A percentile compares a stretch with the other conserved stretches of the same genome.
Evolutionary conservation across 2,329 filamentous ascomycete genomes (phyloP).

Genomic region (Talaromyces islandicus): DNA sequence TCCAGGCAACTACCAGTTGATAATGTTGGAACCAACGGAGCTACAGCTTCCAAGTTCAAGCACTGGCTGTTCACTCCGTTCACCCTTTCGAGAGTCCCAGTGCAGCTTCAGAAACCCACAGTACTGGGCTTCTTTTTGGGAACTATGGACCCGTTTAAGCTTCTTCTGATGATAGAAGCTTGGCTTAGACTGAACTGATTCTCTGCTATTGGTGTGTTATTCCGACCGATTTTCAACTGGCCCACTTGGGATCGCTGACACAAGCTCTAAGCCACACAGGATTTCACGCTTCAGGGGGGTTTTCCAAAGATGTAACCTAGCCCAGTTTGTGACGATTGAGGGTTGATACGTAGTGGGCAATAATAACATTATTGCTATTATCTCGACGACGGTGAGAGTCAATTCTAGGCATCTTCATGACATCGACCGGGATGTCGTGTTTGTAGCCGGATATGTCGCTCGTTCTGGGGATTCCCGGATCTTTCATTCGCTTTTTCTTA

Average conservation of each 20-base stretch:
- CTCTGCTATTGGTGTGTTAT: not conserved
- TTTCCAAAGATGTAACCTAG: not conserved
- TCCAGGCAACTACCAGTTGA: too few relatives aligned
- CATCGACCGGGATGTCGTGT: not conserved
- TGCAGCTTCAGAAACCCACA: not conserved
- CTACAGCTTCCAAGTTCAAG: too few relatives aligned
- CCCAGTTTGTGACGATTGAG: not conserved
- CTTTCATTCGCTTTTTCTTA: not conserved
- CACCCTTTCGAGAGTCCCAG: too few relatives aligned
- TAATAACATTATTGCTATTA: not conserved
- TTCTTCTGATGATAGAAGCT: not conserved
- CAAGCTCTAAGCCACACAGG: not conserved
- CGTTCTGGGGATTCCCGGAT: not conserved
- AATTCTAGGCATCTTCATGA: not conserved
- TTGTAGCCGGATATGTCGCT: not conserved
- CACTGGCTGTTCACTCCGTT: too few relatives aligned
- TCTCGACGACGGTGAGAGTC: not conserved
- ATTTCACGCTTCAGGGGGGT: not conserved
- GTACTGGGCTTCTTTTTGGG: not conserved
- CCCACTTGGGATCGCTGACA: not conserved
- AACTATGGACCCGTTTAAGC: not conserved
- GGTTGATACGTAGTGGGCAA: not conserved
- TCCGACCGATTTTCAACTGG: not conserved
- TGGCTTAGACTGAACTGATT: not conserved
- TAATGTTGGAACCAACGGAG: too few relatives aligned